phyloP scores from a whole-genome alignment of 139 green algal genomes.

The Coelastrella sp. region DNA sequence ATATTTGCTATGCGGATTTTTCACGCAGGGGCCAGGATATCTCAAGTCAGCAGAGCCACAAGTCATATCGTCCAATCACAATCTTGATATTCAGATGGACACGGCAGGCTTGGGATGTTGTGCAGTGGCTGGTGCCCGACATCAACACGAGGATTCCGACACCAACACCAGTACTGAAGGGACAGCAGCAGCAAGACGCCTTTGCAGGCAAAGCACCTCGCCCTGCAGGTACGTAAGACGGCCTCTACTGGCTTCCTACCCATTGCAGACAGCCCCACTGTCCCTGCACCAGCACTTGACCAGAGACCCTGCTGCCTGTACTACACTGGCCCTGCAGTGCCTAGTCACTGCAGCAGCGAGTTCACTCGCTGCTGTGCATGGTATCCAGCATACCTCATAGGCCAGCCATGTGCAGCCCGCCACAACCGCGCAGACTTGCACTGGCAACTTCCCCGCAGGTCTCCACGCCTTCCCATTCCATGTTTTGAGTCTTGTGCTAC shows the following conservation, averaged over 20 bases:
- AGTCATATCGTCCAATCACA: slow-evolving; percentile 84
- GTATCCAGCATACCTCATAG: no score
- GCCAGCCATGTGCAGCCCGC: not conserved
- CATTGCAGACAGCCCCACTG: not conserved
- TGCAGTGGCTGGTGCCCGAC: slow-evolving; percentile 20
- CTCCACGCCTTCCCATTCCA: slow-evolving; percentile 77
- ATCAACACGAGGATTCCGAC: not conserved
- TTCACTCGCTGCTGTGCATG: no score
- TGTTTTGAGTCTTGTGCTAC: slow-evolving; percentile 60
- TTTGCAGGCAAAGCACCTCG: not conserved
- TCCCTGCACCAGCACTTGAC: no score
- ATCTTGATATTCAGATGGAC: slow-evolving; percentile 69
- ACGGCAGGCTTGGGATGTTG: slow-evolving; percentile 43
- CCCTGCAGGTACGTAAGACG: not conserved
- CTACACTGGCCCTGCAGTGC: no score
- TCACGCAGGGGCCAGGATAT: slow-evolving; percentile 81
- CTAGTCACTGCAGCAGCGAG: no score
- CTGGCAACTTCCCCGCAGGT: slow-evolving; percentile 9
- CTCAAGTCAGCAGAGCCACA: slow-evolving; percentile 75
- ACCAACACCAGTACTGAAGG: not conserved
- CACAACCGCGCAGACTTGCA: not conserved
- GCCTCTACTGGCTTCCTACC: not conserved
- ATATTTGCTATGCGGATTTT: no score
- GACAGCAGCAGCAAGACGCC: slow-evolving; percentile 7
- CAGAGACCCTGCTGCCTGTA: no score